These are phyloP conservation scores for Sclerotinia borealis DNA, from an alignment of 2,329 filamentous ascomycete species.

Conservation along the genomic window DNA sequence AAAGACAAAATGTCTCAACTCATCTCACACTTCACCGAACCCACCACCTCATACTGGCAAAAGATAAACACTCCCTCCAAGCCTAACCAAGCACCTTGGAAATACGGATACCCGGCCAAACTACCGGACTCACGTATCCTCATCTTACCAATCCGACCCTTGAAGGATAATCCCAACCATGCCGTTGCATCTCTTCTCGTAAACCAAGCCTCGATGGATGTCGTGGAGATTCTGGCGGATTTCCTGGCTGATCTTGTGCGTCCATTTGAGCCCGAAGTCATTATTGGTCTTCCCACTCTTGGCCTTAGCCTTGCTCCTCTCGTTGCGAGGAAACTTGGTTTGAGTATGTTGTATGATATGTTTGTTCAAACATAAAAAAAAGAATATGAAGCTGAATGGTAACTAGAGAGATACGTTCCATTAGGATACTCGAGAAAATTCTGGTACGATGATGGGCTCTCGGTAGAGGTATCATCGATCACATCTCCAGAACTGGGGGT, in stretches of 20 bases:
- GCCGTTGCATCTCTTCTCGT: conserved; percentile 28
- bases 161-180: conserved; percentile 14
- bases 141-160: conserved; percentile 24
- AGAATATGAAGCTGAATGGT: background rate
- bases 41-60: conserved; percentile 29
- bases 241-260: conserved; percentile 17
- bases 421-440: conserved; percentile 30
- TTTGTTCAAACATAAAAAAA: background rate
- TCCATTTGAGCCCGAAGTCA: conserved; percentile 18
- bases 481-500: conserved; percentile 21
- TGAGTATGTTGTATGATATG: conserved; percentile 15
- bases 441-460: conserved; percentile 27
- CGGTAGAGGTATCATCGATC: conserved; percentile 24
- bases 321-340: conserved; percentile 22
- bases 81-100: conserved; percentile 15
- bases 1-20: background rate
- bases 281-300: conserved; percentile 28
- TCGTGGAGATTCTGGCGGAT: conserved; percentile 17
- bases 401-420: conserved; percentile 24
- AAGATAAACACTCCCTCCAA: conserved; percentile 16
- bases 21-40: conserved; percentile 20
- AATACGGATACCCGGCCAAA: conserved; percentile 21
- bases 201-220: conserved; percentile 24
- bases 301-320: conserved; percentile 22
- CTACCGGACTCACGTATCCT: conserved; percentile 23